These are phyloP conservation scores for Ophiobolus disseminans DNA, from an alignment of 2,329 filamentous ascomycete species.

Conservation along the genomic window DNA sequence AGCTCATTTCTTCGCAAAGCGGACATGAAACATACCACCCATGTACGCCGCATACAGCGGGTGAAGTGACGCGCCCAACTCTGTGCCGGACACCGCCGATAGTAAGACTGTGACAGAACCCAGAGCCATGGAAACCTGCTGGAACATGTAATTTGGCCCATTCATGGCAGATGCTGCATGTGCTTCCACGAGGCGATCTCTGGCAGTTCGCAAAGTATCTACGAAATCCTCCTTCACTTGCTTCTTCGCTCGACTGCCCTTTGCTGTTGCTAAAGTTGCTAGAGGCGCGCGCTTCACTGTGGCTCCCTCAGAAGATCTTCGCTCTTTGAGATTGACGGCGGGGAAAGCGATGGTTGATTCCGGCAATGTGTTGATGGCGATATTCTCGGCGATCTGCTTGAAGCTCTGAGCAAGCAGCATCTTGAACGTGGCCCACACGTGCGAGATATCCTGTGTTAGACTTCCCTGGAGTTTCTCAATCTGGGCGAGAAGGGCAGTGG, in stretches of 20 bases:
- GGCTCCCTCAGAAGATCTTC: conserved; percentile 32
- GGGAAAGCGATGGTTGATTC: conserved; percentile 93
- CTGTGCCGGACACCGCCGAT: conserved; percentile 44
- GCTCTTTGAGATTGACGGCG: conserved; percentile 58
- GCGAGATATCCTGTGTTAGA: conserved; percentile 56
- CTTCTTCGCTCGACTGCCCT: conserved; percentile 33
- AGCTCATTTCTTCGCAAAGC: conserved; percentile 10
- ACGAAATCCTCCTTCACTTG: conserved; percentile 55
- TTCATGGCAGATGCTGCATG: conserved; percentile 62
- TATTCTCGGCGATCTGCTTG: conserved; percentile 76
- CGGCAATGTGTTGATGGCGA: conserved; percentile 86
- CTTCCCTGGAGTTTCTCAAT: conserved; percentile 33
- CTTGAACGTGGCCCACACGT: conserved; percentile 68
- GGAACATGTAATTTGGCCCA: conserved; percentile 65
- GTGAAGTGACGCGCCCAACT: conserved; percentile 43
- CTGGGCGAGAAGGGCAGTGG: conserved; percentile 33
- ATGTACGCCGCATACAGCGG: conserved; percentile 51
- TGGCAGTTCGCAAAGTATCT: conserved; percentile 68
- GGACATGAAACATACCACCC: conserved; percentile 34
- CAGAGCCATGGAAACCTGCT: conserved; percentile 52
- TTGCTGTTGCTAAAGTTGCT: conserved; percentile 16
- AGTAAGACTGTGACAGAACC: conserved; percentile 49
- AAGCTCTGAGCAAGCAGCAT: conserved; percentile 73
- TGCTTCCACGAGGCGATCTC: conserved; percentile 69
- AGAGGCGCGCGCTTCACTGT: conserved; percentile 19